Conservation (phyloP, 2,329 filamentous ascomycete species). For the Epicoccum nigrum region DNA sequence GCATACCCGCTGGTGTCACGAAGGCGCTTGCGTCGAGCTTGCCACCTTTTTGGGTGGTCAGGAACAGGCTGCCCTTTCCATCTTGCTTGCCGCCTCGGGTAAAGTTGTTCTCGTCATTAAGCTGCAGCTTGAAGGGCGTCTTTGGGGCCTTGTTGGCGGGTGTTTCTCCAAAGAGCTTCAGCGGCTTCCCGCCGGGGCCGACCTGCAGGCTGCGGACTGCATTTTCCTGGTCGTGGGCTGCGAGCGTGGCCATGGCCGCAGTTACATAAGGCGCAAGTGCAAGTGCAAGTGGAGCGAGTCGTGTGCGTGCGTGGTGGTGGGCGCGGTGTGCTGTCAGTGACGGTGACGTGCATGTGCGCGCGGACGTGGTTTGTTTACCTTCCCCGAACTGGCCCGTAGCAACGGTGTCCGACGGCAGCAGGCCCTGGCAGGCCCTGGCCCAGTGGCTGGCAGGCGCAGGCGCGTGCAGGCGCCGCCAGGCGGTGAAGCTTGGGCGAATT, state of each 20-base stretch:
- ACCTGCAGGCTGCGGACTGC: constrained; percentile 76
- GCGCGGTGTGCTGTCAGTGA: constrained; percentile 6
- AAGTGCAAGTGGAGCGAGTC: constrained; percentile 24
- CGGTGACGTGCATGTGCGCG: constrained; percentile 13
- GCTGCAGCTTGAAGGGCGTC: constrained; percentile 77
- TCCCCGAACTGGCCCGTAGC: constrained; percentile 37
- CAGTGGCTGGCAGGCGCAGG: background rate
- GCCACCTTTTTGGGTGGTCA: constrained; percentile 58
- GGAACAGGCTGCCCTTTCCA: constrained; percentile 62
- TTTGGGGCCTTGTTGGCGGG: constrained; percentile 78
- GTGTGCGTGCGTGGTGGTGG: constrained; percentile 20
- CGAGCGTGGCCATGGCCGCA: constrained; percentile 68
- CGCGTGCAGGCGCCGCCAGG: background rate
- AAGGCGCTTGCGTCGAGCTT: constrained; percentile 68
- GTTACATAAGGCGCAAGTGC: constrained; percentile 29
- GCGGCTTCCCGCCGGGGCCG: constrained; percentile 71
- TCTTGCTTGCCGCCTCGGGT: constrained; percentile 66
- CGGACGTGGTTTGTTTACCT: constrained; percentile 30
- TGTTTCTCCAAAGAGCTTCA: constrained; percentile 72
- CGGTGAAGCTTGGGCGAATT: constrained; percentile 5
- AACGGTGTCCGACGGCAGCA: constrained; percentile 3
- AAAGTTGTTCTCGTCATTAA: constrained; percentile 86
- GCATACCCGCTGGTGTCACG: constrained; percentile 78
- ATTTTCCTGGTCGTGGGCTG: constrained; percentile 85
- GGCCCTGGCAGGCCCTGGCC: too few species aligned